Evolutionary conservation across 2,329 filamentous ascomycete species (phyloP).

Genomic region (Ciborinia camelliae): DNA sequence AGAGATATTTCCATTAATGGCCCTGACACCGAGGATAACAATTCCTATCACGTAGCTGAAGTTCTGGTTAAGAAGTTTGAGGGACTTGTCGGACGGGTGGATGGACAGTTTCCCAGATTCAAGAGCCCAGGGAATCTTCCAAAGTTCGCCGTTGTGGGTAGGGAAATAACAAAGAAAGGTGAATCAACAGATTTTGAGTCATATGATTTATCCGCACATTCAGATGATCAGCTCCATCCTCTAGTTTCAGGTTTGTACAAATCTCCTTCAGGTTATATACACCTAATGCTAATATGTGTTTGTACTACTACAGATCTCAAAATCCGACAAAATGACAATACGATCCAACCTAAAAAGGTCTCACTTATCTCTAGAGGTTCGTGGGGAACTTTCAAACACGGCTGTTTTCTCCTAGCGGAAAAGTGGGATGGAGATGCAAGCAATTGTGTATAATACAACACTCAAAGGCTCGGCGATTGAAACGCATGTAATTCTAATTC

Average conservation of each 20-base stretch:
- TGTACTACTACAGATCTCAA: neutral
- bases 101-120: neutral
- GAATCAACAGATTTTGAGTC: neutral
- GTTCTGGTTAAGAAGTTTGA: neutral
- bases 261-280: neutral
- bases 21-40: neutral
- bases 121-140: neutral
- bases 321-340: neutral
- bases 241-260: neutral
- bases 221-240: neutral
- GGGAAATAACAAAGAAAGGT: neutral
- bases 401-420: neutral
- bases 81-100: neutral
- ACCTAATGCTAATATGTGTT: neutral
- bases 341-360: neutral
- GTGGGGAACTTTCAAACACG: neutral
- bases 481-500: neutral
- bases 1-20: neutral
- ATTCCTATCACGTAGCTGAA: neutral
- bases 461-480: neutral
- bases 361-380: neutral
- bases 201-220: neutral
- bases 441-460: neutral
- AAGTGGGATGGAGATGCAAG: neutral
- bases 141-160: neutral